Conservation (phyloP, 2,329 filamentous ascomycete species). For the Monosporascus sp. region DNA sequence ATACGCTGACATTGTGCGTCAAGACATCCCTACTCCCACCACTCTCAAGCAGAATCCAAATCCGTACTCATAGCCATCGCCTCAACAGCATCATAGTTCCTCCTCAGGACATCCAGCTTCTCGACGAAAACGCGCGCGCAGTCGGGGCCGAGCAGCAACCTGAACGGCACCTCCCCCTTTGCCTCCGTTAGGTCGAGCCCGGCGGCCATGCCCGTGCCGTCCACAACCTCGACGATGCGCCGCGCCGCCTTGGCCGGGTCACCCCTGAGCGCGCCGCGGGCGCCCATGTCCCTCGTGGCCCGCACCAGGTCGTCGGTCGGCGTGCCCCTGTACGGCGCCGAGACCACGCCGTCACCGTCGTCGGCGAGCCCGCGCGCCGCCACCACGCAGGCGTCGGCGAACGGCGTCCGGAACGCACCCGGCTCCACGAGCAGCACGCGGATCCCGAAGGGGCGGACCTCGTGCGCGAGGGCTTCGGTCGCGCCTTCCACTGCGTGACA, state of each 20-base stretch:
- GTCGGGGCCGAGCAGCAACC: neutral
- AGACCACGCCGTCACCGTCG: neutral
- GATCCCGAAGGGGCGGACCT: constrained; percentile 8
- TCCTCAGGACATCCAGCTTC: neutral
- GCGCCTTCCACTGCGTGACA: constrained; percentile 2
- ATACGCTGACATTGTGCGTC: too few relatives aligned
- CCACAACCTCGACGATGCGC: neutral
- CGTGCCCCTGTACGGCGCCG: neutral
- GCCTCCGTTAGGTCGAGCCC: neutral
- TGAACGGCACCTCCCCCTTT: neutral
- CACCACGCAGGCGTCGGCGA: constrained; percentile 1
- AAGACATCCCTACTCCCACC: too few relatives aligned
- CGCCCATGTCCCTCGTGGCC: neutral
- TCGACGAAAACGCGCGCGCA: neutral
- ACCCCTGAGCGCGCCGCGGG: neutral
- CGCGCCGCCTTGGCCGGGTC: constrained; percentile 1
- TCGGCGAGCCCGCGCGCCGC: too few relatives aligned
- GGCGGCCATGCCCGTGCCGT: neutral
- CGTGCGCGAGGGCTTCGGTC: constrained; percentile 7
- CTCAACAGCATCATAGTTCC: neutral
- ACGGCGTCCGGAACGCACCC: constrained; percentile 8
- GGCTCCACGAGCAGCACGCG: constrained; percentile 11
- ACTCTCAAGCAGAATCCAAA: neutral
- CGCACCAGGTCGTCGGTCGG: neutral
- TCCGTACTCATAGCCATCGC: neutral